Evolutionary conservation across 441 rosid species (phyloP).

Genomic region (Eutrema salsugineum): DNA sequence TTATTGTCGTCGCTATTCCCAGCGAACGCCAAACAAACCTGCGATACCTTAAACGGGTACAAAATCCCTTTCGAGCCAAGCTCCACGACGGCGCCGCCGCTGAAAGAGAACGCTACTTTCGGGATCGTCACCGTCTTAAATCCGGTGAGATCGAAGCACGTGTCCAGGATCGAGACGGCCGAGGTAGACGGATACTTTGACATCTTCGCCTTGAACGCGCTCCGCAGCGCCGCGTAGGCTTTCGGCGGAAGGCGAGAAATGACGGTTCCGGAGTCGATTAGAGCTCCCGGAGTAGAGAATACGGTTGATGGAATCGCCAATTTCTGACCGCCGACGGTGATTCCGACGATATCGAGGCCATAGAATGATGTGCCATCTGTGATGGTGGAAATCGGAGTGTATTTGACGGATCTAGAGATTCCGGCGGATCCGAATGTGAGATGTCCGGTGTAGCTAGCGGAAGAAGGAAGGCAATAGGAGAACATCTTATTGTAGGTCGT

Average conservation of each 20-base stretch:
- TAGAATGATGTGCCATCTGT: constrained; percentile 43
- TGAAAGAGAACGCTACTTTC: constrained; percentile 43
- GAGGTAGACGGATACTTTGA: constrained; percentile 45
- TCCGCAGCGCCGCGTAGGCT: constrained; percentile 39
- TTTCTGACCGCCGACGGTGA: constrained; percentile 44
- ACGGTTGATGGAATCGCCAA: constrained; percentile 42
- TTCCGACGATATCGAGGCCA: constrained; percentile 45
- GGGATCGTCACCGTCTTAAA: constrained; percentile 39
- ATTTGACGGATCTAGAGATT: constrained; percentile 39
- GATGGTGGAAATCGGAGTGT: constrained; percentile 49
- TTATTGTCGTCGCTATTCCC: constrained; percentile 48
- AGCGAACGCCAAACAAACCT: constrained; percentile 82
- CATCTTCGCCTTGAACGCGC: constrained; percentile 52
- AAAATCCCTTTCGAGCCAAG: constrained; percentile 44
- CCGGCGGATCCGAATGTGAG: constrained; percentile 59
- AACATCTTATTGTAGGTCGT: constrained; percentile 53
- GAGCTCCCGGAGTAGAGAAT: constrained; percentile 39
- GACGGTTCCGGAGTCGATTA: constrained; percentile 69
- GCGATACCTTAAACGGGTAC: constrained; percentile 26
- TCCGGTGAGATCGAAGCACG: constrained; percentile 62
- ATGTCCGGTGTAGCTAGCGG: constrained; percentile 61
- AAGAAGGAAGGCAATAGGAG: constrained; percentile 80
- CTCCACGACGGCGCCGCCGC: constrained; percentile 42
- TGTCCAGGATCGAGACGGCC: constrained; percentile 59
- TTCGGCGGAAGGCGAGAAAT: constrained; percentile 57